Evolutionary conservation across 345 rosid genomes (phyloP), one percentile per base, ranked within the genome.

Genomic region (Psidium friedrichsthalianum): DNA sequence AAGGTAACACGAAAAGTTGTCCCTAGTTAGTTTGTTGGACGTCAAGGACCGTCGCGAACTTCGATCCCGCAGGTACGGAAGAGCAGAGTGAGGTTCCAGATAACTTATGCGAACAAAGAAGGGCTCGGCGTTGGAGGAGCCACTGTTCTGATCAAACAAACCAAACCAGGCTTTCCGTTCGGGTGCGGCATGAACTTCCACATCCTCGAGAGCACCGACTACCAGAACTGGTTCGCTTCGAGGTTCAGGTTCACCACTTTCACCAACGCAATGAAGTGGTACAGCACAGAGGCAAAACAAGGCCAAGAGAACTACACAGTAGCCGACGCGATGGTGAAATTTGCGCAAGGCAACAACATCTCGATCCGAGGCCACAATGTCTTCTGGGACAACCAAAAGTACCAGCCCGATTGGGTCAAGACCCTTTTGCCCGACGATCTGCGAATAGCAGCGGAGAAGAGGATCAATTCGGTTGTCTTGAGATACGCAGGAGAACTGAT

Each of bases 261-360:
- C 94, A 93, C 95, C 83, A 96, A 94, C 24, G 96, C 90, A 88
- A 96, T 96, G 98, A 96, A 95, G 76, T 96, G 98, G 99, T 96
- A 95, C 83, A 87, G 92, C 90, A 96, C 94, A 0, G 98, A 95
- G 91, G 76, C 9, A 55, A 85, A 9, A 51, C 95, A 83, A 49
- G 96, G 98, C 14, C 80, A 53, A 13, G 98, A 94, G 87, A 90
- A 96, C 92, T 96, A 94, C 83, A 92, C 95, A 0, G 18, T 87
- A 27, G 88, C 98, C 0, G 99, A 96, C 74, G 88, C 91, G 32
- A 95, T 96, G 98, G 51, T 96, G 15, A 83, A 84, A 7, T 94
- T 94, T 27, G 57, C 91, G 16, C 32, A 88, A 85, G 69, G 89
- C 8, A 90, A 94, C 53, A 90, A 57, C 42, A 93, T 96, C 51